phyloP scores from a whole-genome alignment of 1,139 yeast species.

The Hansenula lynferdii region DNA sequence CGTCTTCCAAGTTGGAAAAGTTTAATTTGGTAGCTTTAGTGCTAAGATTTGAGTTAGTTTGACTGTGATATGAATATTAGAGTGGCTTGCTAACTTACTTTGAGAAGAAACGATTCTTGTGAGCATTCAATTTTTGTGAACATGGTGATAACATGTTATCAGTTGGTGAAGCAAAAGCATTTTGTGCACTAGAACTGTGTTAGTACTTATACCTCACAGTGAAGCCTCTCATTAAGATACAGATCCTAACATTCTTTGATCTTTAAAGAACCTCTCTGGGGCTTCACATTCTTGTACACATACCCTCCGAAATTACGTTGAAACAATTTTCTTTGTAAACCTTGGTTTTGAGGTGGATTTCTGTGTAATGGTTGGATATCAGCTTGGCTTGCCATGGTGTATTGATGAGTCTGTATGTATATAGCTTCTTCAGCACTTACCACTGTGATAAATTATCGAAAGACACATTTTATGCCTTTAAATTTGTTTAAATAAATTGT shows the following conservation, averaged over 20 bases:
- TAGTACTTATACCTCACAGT: too few species aligned
- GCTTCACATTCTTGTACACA: too few species aligned
- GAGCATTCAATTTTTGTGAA: constrained; percentile 47
- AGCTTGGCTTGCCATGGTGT: constrained; percentile 7
- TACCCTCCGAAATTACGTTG: constrained; percentile 13
- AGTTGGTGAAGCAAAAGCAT: constrained; percentile 50
- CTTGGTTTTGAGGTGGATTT: constrained; percentile 7
- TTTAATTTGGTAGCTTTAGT: constrained; percentile 24
- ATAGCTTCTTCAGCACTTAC: too few species aligned
- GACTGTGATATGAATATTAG: too few species aligned
- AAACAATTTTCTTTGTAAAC: constrained; percentile 18
- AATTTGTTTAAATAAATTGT: too few species aligned
- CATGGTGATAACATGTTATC: constrained; percentile 55
- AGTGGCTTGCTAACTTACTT: constrained; percentile 13
- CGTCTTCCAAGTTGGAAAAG: constrained; percentile 11
- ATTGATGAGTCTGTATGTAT: too few species aligned
- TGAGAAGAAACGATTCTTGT: constrained; percentile 36
- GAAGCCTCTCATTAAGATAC: background rate
- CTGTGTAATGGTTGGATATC: constrained; percentile 26
- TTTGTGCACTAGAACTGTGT: constrained; percentile 1
- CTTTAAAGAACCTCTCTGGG: too few species aligned
- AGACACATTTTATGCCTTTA: too few species aligned
- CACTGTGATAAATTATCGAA: too few species aligned
- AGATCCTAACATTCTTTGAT: background rate
- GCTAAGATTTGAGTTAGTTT: constrained; percentile 8